These are phyloP conservation scores for Suillus sp. DNA, from an alignment of 768 basidiomycete species.

Conservation along the genomic window DNA sequence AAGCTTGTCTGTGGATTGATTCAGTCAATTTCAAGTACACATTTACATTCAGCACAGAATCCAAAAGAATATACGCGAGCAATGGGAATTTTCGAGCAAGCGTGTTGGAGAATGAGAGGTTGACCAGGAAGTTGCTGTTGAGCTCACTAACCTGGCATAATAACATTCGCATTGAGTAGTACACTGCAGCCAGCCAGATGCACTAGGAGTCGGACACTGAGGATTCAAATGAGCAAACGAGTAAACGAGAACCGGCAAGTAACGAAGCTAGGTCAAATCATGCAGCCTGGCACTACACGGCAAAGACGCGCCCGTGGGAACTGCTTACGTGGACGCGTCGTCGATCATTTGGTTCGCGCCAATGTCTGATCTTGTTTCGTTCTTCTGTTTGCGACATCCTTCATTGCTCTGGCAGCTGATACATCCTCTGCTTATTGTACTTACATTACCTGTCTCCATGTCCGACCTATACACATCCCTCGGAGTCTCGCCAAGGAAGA, in stretches of 20 bases:
- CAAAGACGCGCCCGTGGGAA: slow-evolving; percentile 30
- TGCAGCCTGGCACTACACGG: neutral
- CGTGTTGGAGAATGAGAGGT: neutral
- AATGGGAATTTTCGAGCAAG: neutral
- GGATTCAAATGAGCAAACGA: neutral
- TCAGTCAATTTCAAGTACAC: neutral
- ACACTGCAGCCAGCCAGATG: neutral
- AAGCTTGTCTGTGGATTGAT: neutral
- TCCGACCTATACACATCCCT: slow-evolving; percentile 64
- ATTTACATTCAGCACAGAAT: neutral
- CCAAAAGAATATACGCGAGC: neutral
- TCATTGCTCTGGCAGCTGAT: slow-evolving; percentile 14
- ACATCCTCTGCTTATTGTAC: slow-evolving; percentile 12
- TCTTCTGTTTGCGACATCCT: slow-evolving; percentile 22
- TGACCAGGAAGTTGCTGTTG: neutral
- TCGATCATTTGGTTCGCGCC: slow-evolving; percentile 24
- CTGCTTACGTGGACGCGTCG: slow-evolving; percentile 35
- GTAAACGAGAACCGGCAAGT: neutral
- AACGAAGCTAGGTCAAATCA: neutral
- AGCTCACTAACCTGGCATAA: neutral
- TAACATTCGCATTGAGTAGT: neutral
- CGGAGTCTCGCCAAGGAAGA: slow-evolving; percentile 69
- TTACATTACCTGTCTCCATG: slow-evolving; percentile 38
- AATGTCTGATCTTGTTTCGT: slow-evolving; percentile 17
- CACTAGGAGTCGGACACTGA: neutral